Base-by-base conservation (phyloP, 1,139 yeast genomes). In the Wickerhamomyces sp. region DNA sequence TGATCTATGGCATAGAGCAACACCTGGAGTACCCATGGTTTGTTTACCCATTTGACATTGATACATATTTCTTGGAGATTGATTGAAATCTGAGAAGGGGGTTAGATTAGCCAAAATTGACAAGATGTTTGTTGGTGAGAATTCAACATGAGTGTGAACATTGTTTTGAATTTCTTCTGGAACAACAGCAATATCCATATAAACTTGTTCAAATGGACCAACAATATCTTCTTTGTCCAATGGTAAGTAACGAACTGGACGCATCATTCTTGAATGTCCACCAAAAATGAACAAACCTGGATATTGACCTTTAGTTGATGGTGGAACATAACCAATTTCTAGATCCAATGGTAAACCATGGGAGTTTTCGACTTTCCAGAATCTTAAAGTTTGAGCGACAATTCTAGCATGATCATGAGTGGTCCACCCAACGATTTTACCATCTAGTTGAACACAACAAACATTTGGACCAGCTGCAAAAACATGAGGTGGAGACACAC, bases 31-130 rank as follows among this genome's bases (percentile, higher is more conserved):
- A 70, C 99, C 99, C 99, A 93, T 93, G 27, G 99, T 93, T 75
- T 93, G 99, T 72, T 93, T 93, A 79, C 98, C 99, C 99, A 93
- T 93, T 77, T 94, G 99, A 73, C 99, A 93, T 72, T 93, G 99
- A 67, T 93, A 93, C 99, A 94, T 93, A 67, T 93, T 93, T 81
- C 99, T 86, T 61, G 99, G 99, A 34, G 98, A 90, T 73, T 93
- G 99, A 68, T 93, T 93, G 73, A 93, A 94, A 68, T 93, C 99
- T 1, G 98, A 91, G 65, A 89, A 93, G 55, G 99, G 99, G 1
- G 99, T 93, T 72, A 93, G 75, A 68, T 93, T 93, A 52, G 98
- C 98, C 67, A 93, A 75, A 57, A 93, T 93, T 18, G 97, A 89
- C 57, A 93, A 74, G 49, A 93, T 89, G 65, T 93, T 90, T 3